phyloP scores from a whole-genome alignment of 2,329 filamentous ascomycete species.

The Aspergillus terreus region DNA sequence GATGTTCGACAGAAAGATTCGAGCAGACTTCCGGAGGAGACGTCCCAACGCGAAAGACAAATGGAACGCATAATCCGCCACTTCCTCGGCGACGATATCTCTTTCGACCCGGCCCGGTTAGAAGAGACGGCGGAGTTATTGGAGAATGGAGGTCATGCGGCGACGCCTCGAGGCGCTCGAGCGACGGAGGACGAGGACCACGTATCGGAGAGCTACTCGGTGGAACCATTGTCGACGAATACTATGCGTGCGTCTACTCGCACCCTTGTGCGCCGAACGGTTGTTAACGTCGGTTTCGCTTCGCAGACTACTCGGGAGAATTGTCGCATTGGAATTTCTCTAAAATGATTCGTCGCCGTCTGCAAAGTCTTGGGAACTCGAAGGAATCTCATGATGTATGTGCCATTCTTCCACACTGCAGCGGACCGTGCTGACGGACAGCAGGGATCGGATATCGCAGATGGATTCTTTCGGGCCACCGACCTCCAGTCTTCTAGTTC shows the following conservation, averaged over 20 bases:
- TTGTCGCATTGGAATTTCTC: conserved; percentile 37
- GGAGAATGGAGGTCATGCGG: conserved; percentile 22
- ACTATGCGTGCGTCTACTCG: conserved; percentile 19
- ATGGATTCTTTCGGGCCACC: conserved; percentile 30
- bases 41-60: conserved; percentile 13
- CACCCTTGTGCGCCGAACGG: too few species aligned
- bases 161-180: neutral
- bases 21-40: neutral
- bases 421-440: neutral
- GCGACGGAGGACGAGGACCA: conserved; percentile 4
- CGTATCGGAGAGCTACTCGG: conserved; percentile 16
- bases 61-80: conserved; percentile 43
- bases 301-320: conserved; percentile 35
- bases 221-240: conserved; percentile 10
- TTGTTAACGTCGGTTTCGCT: too few species aligned
- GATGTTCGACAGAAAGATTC: conserved; percentile 14
- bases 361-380: conserved; percentile 19
- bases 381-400: conserved; percentile 2
- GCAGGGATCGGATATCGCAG: conserved; percentile 14
- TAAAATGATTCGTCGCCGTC: conserved; percentile 26
- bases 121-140: conserved; percentile 36
- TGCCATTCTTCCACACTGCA: neutral
- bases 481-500: conserved; percentile 27
- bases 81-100: conserved; percentile 34
- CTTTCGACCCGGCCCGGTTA: conserved; percentile 29